Evolutionary conservation across 2,329 filamentous ascomycete genomes (phyloP).

Genomic region (Phialophora expanda): DNA sequence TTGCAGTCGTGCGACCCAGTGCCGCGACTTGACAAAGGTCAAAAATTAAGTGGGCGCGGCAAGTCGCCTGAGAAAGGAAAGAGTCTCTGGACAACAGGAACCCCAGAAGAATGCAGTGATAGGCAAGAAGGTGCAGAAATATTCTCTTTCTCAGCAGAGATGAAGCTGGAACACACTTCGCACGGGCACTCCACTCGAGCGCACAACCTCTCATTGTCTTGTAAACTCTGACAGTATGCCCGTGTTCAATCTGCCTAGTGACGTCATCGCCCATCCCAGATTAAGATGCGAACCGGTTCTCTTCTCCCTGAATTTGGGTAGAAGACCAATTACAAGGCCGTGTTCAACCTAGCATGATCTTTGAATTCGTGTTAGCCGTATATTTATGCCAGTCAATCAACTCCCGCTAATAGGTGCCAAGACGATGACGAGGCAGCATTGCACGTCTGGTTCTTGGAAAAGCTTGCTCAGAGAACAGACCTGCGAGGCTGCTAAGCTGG

Average conservation of each 20-base stretch:
- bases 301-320: neutral
- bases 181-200: neutral
- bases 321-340: neutral
- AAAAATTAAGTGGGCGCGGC: neutral
- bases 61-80: constrained; percentile 1
- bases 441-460: neutral
- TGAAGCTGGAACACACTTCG: constrained; percentile 12
- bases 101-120: neutral
- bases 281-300: constrained; percentile 3
- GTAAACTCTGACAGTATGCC: constrained; percentile 1
- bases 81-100: constrained; percentile 3
- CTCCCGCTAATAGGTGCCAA: neutral
- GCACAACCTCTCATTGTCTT: neutral
- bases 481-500: neutral
- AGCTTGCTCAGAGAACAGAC: neutral
- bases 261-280: constrained; percentile 7
- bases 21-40: neutral
- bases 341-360: neutral
- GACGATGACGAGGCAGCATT: neutral
- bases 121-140: neutral
- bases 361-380: neutral
- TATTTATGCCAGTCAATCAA: neutral
- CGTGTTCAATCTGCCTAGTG: neutral
- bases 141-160: constrained; percentile 2
- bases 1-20: neutral